Evolutionary conservation across 176 grass and related monocot genomes (phyloP).

Genomic region (Ampelocalamus luodianensis): DNA sequence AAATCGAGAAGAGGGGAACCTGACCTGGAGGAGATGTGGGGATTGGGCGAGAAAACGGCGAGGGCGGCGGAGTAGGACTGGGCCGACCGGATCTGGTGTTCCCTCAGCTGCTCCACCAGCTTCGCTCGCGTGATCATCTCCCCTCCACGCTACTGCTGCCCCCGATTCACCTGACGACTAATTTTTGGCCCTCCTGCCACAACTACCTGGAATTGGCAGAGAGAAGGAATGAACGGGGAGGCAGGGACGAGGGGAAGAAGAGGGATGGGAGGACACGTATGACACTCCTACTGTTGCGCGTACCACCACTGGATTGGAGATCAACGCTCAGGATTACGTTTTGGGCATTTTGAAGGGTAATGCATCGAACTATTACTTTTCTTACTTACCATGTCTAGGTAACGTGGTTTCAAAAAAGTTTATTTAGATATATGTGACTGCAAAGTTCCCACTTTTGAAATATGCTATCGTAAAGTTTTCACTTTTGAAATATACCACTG

Average conservation of each 20-base stretch:
- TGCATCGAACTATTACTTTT: background rate
- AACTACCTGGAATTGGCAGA: constrained; percentile 34
- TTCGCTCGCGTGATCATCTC: constrained; percentile 94
- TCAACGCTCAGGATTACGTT: constrained; percentile 31
- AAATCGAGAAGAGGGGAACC: constrained; percentile 28
- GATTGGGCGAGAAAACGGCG: constrained; percentile 74
- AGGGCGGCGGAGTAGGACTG: constrained; percentile 65
- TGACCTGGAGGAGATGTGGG: constrained; percentile 81
- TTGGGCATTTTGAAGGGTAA: background rate
- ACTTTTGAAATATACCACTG: no score
- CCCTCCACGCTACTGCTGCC: constrained; percentile 25
- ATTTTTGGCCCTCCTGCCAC: background rate
- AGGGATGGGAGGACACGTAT: constrained; percentile 1
- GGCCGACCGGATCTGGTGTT: constrained; percentile 94
- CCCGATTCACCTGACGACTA: constrained; percentile 13
- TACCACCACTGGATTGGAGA: constrained; percentile 31
- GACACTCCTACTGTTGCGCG: background rate
- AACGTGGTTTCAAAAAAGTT: no score
- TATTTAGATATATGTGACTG: no score
- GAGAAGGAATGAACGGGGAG: background rate
- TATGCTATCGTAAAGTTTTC: no score
- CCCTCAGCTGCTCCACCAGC: constrained; percentile 87
- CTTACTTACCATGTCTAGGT: background rate
- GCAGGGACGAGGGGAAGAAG: background rate
- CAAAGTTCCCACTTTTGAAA: no score